Evolutionary conservation across 306 rosid species (phyloP), one percentile per base, ranked within the genome.

Genomic region (Acmispon strigosus): DNA sequence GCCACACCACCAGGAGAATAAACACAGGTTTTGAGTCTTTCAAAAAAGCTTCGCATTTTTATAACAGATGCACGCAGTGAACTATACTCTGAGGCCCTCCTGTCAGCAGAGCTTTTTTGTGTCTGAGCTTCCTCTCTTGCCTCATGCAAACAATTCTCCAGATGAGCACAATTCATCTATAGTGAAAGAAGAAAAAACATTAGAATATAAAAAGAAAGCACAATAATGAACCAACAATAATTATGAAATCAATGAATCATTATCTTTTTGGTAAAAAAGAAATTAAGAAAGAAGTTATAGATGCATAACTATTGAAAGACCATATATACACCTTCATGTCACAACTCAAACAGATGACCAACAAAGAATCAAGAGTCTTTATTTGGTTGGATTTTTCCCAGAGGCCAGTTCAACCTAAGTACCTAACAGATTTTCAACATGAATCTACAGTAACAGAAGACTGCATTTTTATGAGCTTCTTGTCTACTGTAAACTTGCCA

Each of bases 101-200:
- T 88, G 42, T 89, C 96, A 71, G 99, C 96, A 20, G 97, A 93
- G 81, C 97, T 91, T 72, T 86, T 96, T 85, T 95, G 96, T 24
- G 97, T 91, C 75, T 95, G 99, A 73, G 97, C 99, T 85, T 95
- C 99, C 86, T 95, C 97, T 82, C 99, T 92, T 56, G 99, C 99
- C 74, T 91, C 99, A 44, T 95, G 97, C 83, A 95, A 80, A 75
- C 96, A 91, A 72, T 89, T 95, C 84, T 95, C 99, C 84, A 95
- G 72, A 81, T 91, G 97, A 66, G 91, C 99, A 84, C 99, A 95
- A 78, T 95, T 95, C 97, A 95, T 86, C 99, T 95, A 89, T 60
- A 48, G 62, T 49, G 45, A 32, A 55, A 69, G 65, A 57, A 62
- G 72, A 57, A 52, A 57, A 15, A 18, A 19, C 61, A 72, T 80